A percentile compares a stretch with the other conserved stretches of the same genome.
Conservation (phyloP, 2,329 filamentous ascomycete genomes). For the Biscogniauxia mediterranea region DNA sequence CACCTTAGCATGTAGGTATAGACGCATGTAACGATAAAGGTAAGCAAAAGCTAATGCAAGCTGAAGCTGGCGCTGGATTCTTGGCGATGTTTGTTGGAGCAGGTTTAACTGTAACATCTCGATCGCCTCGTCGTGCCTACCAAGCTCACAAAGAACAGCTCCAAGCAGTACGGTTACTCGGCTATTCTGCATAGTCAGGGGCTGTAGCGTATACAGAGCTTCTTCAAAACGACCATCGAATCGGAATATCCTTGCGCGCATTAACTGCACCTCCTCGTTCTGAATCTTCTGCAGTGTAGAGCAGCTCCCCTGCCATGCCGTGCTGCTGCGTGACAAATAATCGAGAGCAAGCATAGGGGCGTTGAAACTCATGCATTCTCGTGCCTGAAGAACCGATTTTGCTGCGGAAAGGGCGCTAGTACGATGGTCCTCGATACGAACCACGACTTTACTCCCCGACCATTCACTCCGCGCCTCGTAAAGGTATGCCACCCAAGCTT, state of each 20-base stretch:
- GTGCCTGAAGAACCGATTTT: conserved; percentile 6
- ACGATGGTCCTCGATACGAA: conserved; percentile 2
- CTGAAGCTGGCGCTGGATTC: neutral
- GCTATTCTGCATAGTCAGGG: neutral
- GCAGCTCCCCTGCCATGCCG: neutral
- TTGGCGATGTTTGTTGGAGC: neutral
- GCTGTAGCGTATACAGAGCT: neutral
- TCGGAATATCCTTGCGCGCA: conserved; percentile 11
- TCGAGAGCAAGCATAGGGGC: conserved; percentile 1
- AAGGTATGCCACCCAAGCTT: neutral
- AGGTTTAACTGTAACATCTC: neutral
- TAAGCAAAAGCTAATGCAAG: conserved; percentile 4
- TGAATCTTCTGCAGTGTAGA: conserved; percentile 5
- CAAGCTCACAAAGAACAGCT: conserved; percentile 9
- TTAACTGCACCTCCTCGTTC: conserved; percentile 3
- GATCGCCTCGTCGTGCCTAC: conserved; percentile 7
- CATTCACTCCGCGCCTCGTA: neutral
- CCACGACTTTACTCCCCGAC: neutral
- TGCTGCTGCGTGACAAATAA: neutral
- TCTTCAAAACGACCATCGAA: conserved; percentile 11
- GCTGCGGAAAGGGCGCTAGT: conserved; percentile 6
- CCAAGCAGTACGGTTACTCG: neutral
- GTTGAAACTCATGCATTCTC: conserved; percentile 6
- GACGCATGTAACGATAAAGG: conserved; percentile 3
- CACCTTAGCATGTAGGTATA: neutral